phyloP scores from a whole-genome alignment of 305 asterid species.

The Rubia tinctorum region DNA sequence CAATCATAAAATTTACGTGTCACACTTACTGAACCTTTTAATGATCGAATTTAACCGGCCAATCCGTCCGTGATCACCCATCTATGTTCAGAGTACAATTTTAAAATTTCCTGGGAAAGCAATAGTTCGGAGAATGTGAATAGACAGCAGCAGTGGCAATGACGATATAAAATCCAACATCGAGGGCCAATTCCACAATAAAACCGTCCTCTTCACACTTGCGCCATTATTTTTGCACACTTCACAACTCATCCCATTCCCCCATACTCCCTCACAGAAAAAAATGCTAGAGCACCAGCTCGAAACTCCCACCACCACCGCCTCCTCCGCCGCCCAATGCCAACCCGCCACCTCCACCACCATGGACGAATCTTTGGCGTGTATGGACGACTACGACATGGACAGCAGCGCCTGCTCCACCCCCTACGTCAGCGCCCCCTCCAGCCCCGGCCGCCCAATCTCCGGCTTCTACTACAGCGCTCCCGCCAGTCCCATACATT shows the following conservation, averaged over 20 bases:
- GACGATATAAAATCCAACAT: slow-evolving; percentile 26
- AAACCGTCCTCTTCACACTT: slow-evolving; percentile 12
- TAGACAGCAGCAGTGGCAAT: slow-evolving; percentile 32
- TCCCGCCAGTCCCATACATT: slow-evolving; percentile 92
- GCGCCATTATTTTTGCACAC: slow-evolving; percentile 23
- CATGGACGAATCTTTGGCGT: slow-evolving; percentile 12
- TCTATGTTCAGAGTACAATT: not conserved
- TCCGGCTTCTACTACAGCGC: slow-evolving; percentile 82
- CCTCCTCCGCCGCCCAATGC: not conserved
- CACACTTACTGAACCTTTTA: too few species aligned
- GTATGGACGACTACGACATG: slow-evolving; percentile 49
- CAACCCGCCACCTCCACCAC: not conserved
- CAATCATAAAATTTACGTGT: too few species aligned
- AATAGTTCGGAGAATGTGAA: slow-evolving; percentile 5
- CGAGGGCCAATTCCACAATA: slow-evolving; percentile 16
- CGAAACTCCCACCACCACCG: slow-evolving; percentile 10
- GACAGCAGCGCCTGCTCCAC: slow-evolving; percentile 90
- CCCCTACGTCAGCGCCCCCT: slow-evolving; percentile 93
- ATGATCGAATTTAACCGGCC: too few species aligned
- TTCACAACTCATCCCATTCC: slow-evolving; percentile 9
- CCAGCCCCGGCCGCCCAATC: slow-evolving; percentile 69
- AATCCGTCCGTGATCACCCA: too few species aligned
- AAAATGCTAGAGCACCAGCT: slow-evolving; percentile 37
- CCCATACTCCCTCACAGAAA: slow-evolving; percentile 22
- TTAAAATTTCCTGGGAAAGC: not conserved